phyloP scores from a whole-genome alignment of 768 basidiomycete species.

The Lentinula boryana region DNA sequence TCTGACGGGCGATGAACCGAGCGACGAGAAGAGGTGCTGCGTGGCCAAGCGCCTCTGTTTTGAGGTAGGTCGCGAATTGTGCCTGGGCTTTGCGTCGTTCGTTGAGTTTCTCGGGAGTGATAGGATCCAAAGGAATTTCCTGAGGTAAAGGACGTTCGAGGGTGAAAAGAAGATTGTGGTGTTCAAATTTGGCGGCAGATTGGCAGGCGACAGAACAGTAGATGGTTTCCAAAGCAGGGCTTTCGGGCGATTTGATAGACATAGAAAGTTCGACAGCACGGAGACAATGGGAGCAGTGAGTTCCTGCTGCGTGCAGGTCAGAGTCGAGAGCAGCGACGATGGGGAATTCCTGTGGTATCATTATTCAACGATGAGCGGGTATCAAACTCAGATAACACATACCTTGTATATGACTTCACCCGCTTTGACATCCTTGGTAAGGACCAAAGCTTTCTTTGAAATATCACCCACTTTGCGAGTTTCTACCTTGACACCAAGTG shows the following conservation, averaged over 20 bases:
- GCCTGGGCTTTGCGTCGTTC: constrained; percentile 54
- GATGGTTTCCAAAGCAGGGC: constrained; percentile 44
- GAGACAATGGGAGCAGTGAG: constrained; percentile 72
- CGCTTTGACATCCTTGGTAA: constrained; percentile 57
- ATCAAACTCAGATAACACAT: constrained; percentile 1
- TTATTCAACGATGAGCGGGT: constrained; percentile 5
- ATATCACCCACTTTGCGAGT: constrained; percentile 21
- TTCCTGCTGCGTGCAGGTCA: constrained; percentile 63
- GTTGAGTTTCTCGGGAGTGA: constrained; percentile 27
- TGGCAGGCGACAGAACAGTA: constrained; percentile 76
- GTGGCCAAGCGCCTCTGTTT: constrained; percentile 34
- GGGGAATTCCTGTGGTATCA: constrained; percentile 56
- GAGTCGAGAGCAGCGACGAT: constrained; percentile 65
- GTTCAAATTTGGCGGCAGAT: constrained; percentile 47
- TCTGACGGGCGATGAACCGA: constrained; percentile 68
- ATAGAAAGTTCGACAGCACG: constrained; percentile 43
- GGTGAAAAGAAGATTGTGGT: constrained; percentile 67
- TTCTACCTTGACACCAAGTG: constrained; percentile 62
- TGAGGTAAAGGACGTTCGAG: constrained; percentile 55
- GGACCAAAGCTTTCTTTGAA: constrained; percentile 51
- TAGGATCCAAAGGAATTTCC: constrained; percentile 25
- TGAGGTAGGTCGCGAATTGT: constrained; percentile 51
- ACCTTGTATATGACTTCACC: constrained; percentile 81
- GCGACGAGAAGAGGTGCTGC: constrained; percentile 55
- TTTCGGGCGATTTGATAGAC: constrained; percentile 38